Conservation (phyloP, 1,284 basidiomycete species). For the Cutaneotrichosporon cutaneum region DNA sequence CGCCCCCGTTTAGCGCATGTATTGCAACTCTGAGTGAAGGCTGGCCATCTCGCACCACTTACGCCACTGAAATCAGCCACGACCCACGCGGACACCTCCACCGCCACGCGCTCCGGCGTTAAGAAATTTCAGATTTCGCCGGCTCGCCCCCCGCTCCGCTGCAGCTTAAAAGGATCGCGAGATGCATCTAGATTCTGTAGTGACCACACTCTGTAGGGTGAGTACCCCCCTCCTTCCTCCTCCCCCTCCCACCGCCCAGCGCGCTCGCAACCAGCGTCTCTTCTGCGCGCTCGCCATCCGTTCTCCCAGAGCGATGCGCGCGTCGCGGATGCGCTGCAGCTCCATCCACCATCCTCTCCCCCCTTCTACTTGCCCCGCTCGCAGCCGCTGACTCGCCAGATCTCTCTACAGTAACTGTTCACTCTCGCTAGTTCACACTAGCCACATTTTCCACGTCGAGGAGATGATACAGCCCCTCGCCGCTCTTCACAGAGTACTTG, state of each 20-base stretch:
- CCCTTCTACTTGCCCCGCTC: background rate
- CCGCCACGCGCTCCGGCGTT: constrained; percentile 2
- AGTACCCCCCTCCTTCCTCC: background rate
- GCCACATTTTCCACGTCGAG: constrained; percentile 54
- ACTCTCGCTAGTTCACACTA: constrained; percentile 53
- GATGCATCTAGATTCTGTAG: constrained; percentile 1
- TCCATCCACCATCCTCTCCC: background rate
- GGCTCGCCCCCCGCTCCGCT: background rate
- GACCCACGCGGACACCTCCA: background rate
- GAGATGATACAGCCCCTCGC: constrained; percentile 51
- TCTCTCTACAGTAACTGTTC: constrained; percentile 52
- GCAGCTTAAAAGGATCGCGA: background rate
- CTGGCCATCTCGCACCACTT: constrained; percentile 4
- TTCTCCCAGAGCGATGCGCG: background rate
- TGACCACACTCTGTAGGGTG: constrained; percentile 14
- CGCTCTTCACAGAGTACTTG: constrained; percentile 52
- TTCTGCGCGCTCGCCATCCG: background rate
- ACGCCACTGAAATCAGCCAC: constrained; percentile 5
- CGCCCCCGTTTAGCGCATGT: background rate
- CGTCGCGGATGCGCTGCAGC: background rate
- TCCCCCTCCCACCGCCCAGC: background rate
- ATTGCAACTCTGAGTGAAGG: background rate
- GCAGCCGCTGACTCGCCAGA: constrained; percentile 20
- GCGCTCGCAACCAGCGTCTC: background rate
- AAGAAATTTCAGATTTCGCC: constrained; percentile 4